Base-by-base conservation (phyloP, 164 flowering plant species). In the Umbilicus rupestris region DNA sequence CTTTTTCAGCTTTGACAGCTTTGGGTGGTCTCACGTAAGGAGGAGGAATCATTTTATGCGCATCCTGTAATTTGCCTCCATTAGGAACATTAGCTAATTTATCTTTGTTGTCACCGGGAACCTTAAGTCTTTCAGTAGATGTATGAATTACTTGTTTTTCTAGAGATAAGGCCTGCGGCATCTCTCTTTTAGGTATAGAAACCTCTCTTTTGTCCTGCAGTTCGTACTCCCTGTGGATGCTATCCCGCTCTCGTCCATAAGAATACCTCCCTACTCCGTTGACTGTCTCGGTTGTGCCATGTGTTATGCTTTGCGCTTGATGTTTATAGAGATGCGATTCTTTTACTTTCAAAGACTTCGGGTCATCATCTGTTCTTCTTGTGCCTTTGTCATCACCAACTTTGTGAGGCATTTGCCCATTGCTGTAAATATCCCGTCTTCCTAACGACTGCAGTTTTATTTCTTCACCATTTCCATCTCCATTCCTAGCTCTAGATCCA, bases 21-120 rank as follows among this genome's bases (percentile, higher is more conserved):
- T 73, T 78, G 7, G 82, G 72, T 75, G 79, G 58, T 65, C 78
- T 80, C 16, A 69, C 62, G 62, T 80, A 80, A 15, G 84, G 84
- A 26, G 84, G 84, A 52, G 81, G 84, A 49, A 78, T 26, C 49
- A 50, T 55, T 37, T 42, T 24, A 24, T 74, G 82, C 33, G 37
- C 70, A 42, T 35, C 71, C 35, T 68, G 49, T 33, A 26, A 49
- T 55, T 72, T 41, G 62, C 62, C 67, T 28, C 59, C 67, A 68
- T 64, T 46, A 9, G 57, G 41, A 19, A 33, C 15, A 39, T 69
- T 71, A 11, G 58, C 12, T 24, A 30, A 22, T 30, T 49, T 69
- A 29, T 16, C 64, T 29, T 63, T 62, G 14, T 26, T 60, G 71
- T 78, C 74, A 4, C 30, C n/a, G 26, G 14, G 47, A 17, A 39